Conservation (phyloP, 371 early-diverging fungal genomes). For the Mortierella sp. region DNA sequence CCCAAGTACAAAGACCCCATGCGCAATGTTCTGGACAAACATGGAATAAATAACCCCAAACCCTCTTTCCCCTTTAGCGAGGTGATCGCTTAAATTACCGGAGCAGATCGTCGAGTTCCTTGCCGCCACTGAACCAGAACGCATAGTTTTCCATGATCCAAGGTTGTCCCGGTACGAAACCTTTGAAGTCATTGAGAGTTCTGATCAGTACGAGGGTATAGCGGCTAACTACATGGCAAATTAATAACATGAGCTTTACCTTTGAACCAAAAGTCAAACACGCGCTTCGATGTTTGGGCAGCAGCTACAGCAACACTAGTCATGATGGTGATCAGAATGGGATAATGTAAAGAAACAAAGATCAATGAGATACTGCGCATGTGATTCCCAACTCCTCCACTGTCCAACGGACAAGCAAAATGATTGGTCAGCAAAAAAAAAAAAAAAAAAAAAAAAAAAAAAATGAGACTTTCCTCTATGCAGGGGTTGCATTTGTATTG, state of each 20-base stretch:
- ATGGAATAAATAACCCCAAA: too few species aligned
- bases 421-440: too few species aligned
- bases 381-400: too few species aligned
- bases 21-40: too few species aligned
- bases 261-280: conserved; percentile 52
- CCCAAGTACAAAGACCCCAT: background rate
- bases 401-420: too few species aligned
- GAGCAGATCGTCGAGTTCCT: conserved; percentile 40
- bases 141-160: conserved; percentile 9
- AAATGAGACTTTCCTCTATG: background rate
- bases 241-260: conserved; percentile 18
- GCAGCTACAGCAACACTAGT: conserved; percentile 16
- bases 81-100: conserved; percentile 15
- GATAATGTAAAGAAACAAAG: too few species aligned
- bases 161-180: conserved; percentile 46
- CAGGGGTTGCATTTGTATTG: background rate
- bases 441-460: background rate
- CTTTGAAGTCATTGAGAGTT: conserved; percentile 12
- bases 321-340: conserved; percentile 1
- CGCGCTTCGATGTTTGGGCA: conserved; percentile 28
- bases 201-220: background rate
- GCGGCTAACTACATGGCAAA: too few species aligned
- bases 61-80: too few species aligned
- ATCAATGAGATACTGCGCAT: too few species aligned
- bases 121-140: conserved; percentile 34